These are phyloP conservation scores for Hypoxylon sp. DNA, from an alignment of 2,329 filamentous ascomycete species.

Conservation along the genomic window DNA sequence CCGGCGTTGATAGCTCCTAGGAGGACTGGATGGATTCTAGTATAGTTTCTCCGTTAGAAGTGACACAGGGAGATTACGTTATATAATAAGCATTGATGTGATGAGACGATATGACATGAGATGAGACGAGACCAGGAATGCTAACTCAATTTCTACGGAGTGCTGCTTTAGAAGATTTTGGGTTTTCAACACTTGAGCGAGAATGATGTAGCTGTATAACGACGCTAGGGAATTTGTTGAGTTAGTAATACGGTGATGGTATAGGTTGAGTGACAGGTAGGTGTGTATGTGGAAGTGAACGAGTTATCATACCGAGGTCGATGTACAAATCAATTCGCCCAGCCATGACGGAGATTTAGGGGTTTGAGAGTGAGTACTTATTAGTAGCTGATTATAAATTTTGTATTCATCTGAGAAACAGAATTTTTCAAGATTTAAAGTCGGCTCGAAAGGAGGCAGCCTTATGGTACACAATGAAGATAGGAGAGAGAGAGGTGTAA, in stretches of 20 bases:
- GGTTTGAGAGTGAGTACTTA: not conserved
- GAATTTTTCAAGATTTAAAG: not conserved
- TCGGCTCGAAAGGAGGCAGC: not conserved
- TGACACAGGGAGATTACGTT: slow-evolving; percentile 4
- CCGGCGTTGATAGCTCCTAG: slow-evolving; percentile 76
- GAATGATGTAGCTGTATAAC: slow-evolving; percentile 70
- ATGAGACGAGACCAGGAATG: slow-evolving; percentile 18
- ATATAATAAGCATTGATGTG: slow-evolving; percentile 1
- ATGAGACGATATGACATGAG: slow-evolving; percentile 1
- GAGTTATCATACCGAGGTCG: slow-evolving; percentile 70
- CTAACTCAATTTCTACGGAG: slow-evolving; percentile 76
- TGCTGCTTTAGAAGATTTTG: slow-evolving; percentile 68
- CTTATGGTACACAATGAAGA: not conserved
- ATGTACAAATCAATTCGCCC: slow-evolving; percentile 76
- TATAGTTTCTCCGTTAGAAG: slow-evolving; percentile 1
- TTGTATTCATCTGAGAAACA: not conserved
- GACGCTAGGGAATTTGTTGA: slow-evolving; percentile 68
- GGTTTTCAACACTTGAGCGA: slow-evolving; percentile 72
- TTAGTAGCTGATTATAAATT: not conserved
- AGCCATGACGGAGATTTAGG: slow-evolving; percentile 62
- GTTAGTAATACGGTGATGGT: slow-evolving; percentile 17
- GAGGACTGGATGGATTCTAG: slow-evolving; percentile 79
- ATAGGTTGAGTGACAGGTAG: not conserved
- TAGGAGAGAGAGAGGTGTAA: not conserved
- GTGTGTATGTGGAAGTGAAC: slow-evolving; percentile 1